Percentiles rank a stretch among this genome's conserved stretches.
Conservation (phyloP, 2,329 filamentous ascomycete species). For the Leptographium galeiforme region DNA sequence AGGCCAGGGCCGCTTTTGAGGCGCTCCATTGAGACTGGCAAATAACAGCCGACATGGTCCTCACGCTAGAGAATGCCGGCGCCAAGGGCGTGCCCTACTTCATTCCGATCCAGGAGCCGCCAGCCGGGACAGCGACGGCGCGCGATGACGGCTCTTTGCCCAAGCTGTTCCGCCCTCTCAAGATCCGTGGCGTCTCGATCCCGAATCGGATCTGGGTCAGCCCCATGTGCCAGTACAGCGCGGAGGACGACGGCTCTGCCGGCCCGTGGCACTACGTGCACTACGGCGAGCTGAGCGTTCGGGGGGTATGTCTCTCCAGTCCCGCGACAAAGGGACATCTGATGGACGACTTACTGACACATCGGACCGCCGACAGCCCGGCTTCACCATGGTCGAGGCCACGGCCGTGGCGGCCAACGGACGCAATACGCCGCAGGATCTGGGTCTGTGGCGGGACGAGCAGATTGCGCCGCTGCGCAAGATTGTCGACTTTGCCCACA, state of each 20-base stretch:
- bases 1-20: too few species aligned
- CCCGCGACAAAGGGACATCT: too few species aligned
- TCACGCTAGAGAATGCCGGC: conserved; percentile 11
- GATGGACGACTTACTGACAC: background rate
- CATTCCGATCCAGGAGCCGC: conserved; percentile 25
- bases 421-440: conserved; percentile 21
- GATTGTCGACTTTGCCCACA: conserved; percentile 29
- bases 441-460: conserved; percentile 22
- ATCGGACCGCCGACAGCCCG: conserved; percentile 5
- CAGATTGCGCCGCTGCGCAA: conserved; percentile 22
- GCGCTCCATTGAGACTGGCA: too few species aligned
- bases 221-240: conserved; percentile 34
- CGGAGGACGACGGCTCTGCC: conserved; percentile 26
- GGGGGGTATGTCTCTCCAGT: conserved; percentile 13
- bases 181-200: conserved; percentile 27
- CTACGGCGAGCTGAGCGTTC: conserved; percentile 21
- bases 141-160: conserved; percentile 24
- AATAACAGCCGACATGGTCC: background rate
- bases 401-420: conserved; percentile 18
- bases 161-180: conserved; percentile 29
- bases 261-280: conserved; percentile 30
- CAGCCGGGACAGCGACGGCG: conserved; percentile 22
- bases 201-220: conserved; percentile 33
- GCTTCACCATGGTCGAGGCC: conserved; percentile 19
- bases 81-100: conserved; percentile 25